Evolutionary conservation across 306 rosid genomes (phyloP), one percentile per base, ranked within the genome.

Genomic region (Sechiopsis laciniata): DNA sequence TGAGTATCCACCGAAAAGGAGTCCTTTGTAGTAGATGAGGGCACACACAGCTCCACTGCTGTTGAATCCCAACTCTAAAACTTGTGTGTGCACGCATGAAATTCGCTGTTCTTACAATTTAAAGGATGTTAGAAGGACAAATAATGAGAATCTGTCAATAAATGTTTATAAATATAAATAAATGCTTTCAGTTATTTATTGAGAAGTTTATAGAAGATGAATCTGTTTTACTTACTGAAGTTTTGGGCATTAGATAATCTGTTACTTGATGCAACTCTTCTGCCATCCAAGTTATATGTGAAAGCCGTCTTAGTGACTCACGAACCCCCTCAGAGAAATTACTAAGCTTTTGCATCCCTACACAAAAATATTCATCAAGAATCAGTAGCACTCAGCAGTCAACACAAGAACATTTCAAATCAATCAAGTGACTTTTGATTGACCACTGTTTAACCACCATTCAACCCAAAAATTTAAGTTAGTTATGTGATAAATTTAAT

Each of bases 1-100:
- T 24, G 91, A 86, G 84, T 90, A 79, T 83, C 96, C 96, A 75
- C 96, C 77, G 80, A 67, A 83, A 22, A 88, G 82, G 53, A 90
- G 81, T 77, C 93, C 96, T 84, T 86, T 90, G 89, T 83, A 90
- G 73, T 83, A 90, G 79, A 88, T 84, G 80, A 90, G 96, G 76
- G 89, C 85, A 78, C 85, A 78, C 67, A 88, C 96, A 66, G 91
- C 82, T 58, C 82, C 75, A 83, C 83, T 75, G 58, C 73, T 57
- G 80, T 70, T 79, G 68, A 80, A 80, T 74, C 91, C 89, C 19
- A 79, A 83, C 87, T 90, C 96, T 19, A 90, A 82, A 77, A 88
- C 83, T 88, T 90, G 96, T 0, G 96, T 83, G 77, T 90, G 96
- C 72, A 88, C 96, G 24, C 93, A 90, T 7, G 96, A 90, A 77